Conservation (phyloP, 352 stramenopile genomes). For the Pythium biforme region DNA sequence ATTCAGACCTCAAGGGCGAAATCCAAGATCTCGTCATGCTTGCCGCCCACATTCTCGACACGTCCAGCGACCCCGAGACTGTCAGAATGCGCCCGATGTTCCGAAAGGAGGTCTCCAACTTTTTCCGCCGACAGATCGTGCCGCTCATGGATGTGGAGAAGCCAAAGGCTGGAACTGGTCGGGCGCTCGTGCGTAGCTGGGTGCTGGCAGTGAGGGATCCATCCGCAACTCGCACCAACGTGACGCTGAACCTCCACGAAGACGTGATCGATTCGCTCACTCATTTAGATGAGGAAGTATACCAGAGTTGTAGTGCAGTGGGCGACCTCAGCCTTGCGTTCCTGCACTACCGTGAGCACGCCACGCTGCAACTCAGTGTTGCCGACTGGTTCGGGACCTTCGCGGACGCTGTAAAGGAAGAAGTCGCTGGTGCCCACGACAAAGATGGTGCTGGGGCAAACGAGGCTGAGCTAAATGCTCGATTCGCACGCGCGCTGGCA, state of each 20-base stretch:
- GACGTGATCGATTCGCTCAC: conserved; percentile 48
- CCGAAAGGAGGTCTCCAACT: conserved; percentile 44
- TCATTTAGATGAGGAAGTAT: conserved; percentile 31
- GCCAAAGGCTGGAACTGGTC: conserved; percentile 3
- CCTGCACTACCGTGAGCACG: conserved; percentile 69
- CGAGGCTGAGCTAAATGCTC: conserved; percentile 46
- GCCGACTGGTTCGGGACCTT: conserved; percentile 73
- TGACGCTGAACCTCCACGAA: conserved; percentile 52
- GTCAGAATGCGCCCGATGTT: conserved; percentile 41
- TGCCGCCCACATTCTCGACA: conserved; percentile 43
- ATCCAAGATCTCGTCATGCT: conserved; percentile 42
- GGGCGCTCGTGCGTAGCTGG: conserved; percentile 1
- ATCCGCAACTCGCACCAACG: conserved; percentile 6
- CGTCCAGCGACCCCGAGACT: conserved; percentile 18
- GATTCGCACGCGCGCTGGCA: conserved; percentile 66
- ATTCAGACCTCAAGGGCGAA: not conserved
- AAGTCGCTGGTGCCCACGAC: conserved; percentile 19
- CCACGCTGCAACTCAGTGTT: conserved; percentile 56
- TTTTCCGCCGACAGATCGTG: conserved; percentile 49
- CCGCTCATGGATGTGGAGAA: conserved; percentile 29
- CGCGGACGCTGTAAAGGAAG: conserved; percentile 29
- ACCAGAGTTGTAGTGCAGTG: conserved; percentile 16
- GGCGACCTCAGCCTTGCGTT: conserved; percentile 66
- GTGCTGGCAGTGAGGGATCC: not conserved
- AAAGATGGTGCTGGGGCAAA: conserved; percentile 16